phyloP scores from a whole-genome alignment of 345 rosid genomes.

The Arabis hirsuta region DNA sequence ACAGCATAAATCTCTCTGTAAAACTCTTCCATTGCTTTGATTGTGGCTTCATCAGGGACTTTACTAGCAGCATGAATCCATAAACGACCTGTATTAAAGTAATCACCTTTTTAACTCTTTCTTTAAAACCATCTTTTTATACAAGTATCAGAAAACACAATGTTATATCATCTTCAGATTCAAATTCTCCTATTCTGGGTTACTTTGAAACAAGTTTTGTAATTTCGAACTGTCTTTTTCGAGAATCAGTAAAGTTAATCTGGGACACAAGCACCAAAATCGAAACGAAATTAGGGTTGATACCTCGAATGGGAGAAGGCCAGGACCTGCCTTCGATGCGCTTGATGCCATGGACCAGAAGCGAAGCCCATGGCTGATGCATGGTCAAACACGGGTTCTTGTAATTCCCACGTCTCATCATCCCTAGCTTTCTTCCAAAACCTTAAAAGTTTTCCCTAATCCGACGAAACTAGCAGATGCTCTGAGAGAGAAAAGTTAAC shows the following conservation, averaged over 20 bases:
- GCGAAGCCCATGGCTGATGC: constrained; percentile 99
- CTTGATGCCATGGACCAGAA: constrained; percentile 82
- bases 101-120: too few relatives aligned
- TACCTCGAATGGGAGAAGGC: constrained; percentile 90
- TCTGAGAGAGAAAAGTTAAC: background rate
- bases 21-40: constrained; percentile 93
- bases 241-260: background rate
- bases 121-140: constrained; percentile 8
- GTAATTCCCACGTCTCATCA: constrained; percentile 62
- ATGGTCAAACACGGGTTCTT: constrained; percentile 83
- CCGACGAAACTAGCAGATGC: constrained; percentile 1
- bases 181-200: background rate
- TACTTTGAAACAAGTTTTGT: too few relatives aligned
- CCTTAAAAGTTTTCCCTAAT: constrained; percentile 1
- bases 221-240: too few relatives aligned
- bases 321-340: constrained; percentile 95
- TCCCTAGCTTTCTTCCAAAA: constrained; percentile 1
- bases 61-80: constrained; percentile 98
- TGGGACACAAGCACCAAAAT: background rate
- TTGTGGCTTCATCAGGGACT: constrained; percentile 82
- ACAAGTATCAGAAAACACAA: constrained; percentile 11
- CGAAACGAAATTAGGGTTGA: background rate
- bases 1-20: constrained; percentile 77
- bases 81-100: constrained; percentile 63
- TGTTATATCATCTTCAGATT: background rate